A percentile compares a stretch with the other conserved stretches of the same genome.
These are phyloP conservation scores for Didymella sp. DNA, from an alignment of 2,329 filamentous ascomycete genomes.

Conservation along the genomic window DNA sequence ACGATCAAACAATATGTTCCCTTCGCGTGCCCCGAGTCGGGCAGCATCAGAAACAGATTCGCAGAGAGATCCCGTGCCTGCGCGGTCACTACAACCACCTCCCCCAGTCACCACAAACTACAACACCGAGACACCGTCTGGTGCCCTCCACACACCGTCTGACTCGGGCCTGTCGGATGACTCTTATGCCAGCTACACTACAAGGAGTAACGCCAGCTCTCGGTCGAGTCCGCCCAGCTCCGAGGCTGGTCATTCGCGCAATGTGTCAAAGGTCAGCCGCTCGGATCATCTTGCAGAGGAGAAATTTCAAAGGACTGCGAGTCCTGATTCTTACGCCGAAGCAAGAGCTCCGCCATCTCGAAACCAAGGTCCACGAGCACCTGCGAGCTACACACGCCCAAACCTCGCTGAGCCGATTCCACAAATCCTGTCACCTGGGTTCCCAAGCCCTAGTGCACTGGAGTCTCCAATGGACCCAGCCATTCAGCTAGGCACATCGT, in stretches of 20 bases:
- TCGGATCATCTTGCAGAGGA: slow-evolving; percentile 35
- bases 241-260: slow-evolving; percentile 44
- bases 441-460: slow-evolving; percentile 31
- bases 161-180: slow-evolving; percentile 52
- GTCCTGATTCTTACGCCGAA: slow-evolving; percentile 41
- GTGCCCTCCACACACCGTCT: slow-evolving; percentile 47
- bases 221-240: slow-evolving; percentile 50
- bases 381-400: slow-evolving; percentile 30
- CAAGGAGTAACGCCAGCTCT: slow-evolving; percentile 46
- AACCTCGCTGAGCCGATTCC: slow-evolving; percentile 32
- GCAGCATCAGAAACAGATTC: slow-evolving; percentile 27
- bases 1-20: slow-evolving; percentile 30
- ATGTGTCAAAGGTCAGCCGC: slow-evolving; percentile 38
- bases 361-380: slow-evolving; percentile 24
- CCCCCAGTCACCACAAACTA: slow-evolving; percentile 26
- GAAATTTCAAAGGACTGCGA: slow-evolving; percentile 35
- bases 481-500: slow-evolving; percentile 44
- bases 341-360: slow-evolving; percentile 24
- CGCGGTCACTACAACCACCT: slow-evolving; percentile 30
- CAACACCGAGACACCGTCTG: slow-evolving; percentile 34
- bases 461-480: slow-evolving; percentile 52
- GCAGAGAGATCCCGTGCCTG: slow-evolving; percentile 10
- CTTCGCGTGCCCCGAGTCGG: slow-evolving; percentile 34
- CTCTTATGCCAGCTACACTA: slow-evolving; percentile 45
- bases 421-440: slow-evolving; percentile 31